Evolutionary conservation across 2,329 filamentous ascomycete genomes (phyloP), one percentile per base, ranked within the genome.

Genomic region (Metarhizium anisopliae): DNA sequence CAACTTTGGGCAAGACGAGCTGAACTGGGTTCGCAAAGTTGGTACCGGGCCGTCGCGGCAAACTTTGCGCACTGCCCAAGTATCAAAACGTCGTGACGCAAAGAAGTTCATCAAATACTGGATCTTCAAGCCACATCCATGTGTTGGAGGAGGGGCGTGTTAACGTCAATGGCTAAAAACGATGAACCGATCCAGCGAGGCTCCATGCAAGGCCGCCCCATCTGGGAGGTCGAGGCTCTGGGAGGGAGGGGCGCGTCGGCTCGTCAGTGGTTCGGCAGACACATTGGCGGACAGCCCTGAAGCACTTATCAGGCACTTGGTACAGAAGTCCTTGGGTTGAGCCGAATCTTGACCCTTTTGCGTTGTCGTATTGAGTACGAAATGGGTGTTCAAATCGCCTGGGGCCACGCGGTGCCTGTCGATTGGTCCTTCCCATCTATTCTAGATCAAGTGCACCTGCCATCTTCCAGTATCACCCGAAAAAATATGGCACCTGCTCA

Each of bases 91-190:
- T 50, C 6, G 45, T 54, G 52, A 51, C 49, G 49, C 47, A 45
- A 50, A 50, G n/a, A 14, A 5, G 53, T 5, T 47, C 13, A 25
- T 20, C 20, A 3, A 30, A 50, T 50, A 32, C 53, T 55, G 53
- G 53, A 55, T 45, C 53, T 45, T 42, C 49, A 55, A 47, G 53
- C 53, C 53, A 55, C 53, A 20, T 18, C 35, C n/a, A 32, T 25
- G 10, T 30, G 10, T 20, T 10, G 50, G 40, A 51, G 54, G 49
- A 47, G 49, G 49, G 38, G 40, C 49, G 50, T 52, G 50, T 40
- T 38, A n/a, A 40, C 30, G 53, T 45, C 53, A 51, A 51, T 51
- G 36, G 47, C 47, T 43, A 25, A 38, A 25, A 25, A 14, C 16
- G 36, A n/a, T 10, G 47, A 50, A 2, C 8, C 25, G 25, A 13